These are phyloP conservation scores for Theobroma grandiflorum DNA, from an alignment of 441 rosid species.

Conservation along the genomic window DNA sequence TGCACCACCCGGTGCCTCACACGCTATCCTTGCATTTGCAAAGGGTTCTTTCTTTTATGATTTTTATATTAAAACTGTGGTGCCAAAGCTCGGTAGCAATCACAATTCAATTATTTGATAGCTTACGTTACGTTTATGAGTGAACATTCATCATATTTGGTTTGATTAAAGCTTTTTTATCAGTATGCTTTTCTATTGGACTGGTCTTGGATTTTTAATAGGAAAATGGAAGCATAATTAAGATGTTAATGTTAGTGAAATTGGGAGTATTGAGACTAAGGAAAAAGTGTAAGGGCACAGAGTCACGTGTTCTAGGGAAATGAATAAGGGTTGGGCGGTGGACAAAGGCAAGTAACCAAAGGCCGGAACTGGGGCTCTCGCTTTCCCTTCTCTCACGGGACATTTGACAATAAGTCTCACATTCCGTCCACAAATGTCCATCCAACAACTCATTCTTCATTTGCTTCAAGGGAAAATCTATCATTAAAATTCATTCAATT, in stretches of 20 bases:
- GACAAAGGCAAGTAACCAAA: background rate
- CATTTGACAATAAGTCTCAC: background rate
- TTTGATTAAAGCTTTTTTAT: too few relatives aligned
- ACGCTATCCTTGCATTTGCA: background rate
- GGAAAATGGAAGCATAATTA: background rate
- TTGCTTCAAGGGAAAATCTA: background rate
- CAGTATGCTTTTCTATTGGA: too few relatives aligned
- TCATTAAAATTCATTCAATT: background rate
- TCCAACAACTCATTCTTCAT: background rate
- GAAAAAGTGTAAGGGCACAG: background rate
- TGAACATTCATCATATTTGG: too few relatives aligned
- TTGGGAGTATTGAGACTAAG: background rate
- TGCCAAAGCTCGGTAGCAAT: slow-evolving; percentile 16
- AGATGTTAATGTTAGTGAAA: background rate
- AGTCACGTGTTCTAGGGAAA: background rate
- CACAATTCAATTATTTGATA: slow-evolving; percentile 24
- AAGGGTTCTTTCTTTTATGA: background rate
- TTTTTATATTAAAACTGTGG: slow-evolving; percentile 1
- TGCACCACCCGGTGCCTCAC: slow-evolving; percentile 13
- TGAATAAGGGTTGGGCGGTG: background rate
- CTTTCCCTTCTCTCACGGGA: background rate
- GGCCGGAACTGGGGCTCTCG: background rate
- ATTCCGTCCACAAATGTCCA: background rate
- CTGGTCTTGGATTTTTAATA: too few relatives aligned
- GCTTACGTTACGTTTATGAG: background rate